Percentiles rank a stretch among this genome's conserved stretches.
These are phyloP conservation scores for Dispira parvispora DNA, from an alignment of 192 early-diverging fungal species.

Conservation along the genomic window DNA sequence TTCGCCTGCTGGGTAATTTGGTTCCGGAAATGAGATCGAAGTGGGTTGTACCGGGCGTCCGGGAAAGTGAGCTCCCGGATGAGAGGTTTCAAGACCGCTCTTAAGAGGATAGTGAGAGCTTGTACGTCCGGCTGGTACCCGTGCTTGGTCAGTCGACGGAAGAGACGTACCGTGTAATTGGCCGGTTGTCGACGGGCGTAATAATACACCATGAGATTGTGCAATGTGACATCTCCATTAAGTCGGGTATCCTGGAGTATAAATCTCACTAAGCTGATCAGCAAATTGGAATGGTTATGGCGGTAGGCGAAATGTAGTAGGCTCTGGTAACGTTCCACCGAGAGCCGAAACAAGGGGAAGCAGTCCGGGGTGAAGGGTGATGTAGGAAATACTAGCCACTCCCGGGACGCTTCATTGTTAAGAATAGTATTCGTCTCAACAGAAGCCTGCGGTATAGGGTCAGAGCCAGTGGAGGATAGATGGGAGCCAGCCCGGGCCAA, in stretches of 20 bases:
- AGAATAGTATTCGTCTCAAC: too few relatives aligned
- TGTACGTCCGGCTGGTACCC: not conserved
- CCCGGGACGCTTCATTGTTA: too few relatives aligned
- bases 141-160: not conserved
- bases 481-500: too few relatives aligned
- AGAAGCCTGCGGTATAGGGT: too few relatives aligned
- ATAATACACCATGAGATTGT: too few relatives aligned
- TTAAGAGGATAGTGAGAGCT: slow-evolving; percentile 7
- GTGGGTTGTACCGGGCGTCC: not conserved
- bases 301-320: slow-evolving; percentile 6
- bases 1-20: not conserved
- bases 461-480: too few relatives aligned
- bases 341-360: not conserved
- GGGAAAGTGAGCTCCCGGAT: not conserved
- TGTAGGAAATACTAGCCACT: too few relatives aligned
- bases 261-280: not conserved
- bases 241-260: too few relatives aligned
- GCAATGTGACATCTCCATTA: too few relatives aligned
- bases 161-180: too few relatives aligned
- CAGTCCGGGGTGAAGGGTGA: not conserved
- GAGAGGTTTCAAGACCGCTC: not conserved
- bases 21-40: not conserved
- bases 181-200: too few relatives aligned
- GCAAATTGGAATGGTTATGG: not conserved
- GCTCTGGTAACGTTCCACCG: not conserved